Percentiles rank a stretch among this genome's conserved stretches.
Conservation (phyloP, 2,329 filamentous ascomycete species). For the Cytospora piceicola region DNA sequence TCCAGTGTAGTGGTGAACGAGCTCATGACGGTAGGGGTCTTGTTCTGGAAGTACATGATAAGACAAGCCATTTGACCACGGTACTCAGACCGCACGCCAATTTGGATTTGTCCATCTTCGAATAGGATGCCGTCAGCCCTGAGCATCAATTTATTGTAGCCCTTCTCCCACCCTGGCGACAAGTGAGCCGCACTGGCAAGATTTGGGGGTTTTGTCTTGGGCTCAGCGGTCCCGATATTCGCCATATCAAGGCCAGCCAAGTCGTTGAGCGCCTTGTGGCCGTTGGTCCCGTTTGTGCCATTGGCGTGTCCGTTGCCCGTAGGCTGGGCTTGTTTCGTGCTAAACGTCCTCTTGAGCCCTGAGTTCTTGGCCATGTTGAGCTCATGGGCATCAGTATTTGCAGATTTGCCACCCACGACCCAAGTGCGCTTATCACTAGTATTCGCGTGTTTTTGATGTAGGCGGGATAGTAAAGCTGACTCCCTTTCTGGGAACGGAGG, state of each 20-base stretch:
- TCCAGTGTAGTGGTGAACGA: conserved; percentile 96
- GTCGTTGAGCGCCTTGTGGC: conserved; percentile 61
- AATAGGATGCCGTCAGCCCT: conserved; percentile 86
- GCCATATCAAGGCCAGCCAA: conserved; percentile 83
- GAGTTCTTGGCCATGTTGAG: conserved; percentile 79
- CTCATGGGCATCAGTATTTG: conserved; percentile 80
- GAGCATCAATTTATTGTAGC: conserved; percentile 82
- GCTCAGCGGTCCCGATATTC: conserved; percentile 58
- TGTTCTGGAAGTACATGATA: conserved; percentile 96
- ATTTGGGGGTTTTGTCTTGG: conserved; percentile 73
- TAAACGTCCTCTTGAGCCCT: conserved; percentile 86
- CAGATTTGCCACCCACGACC: conserved; percentile 96
- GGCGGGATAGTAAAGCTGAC: conserved; percentile 84
- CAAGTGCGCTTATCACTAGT: conserved; percentile 96
- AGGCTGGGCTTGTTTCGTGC: conserved; percentile 55
- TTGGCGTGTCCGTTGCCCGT: conserved; percentile 53
- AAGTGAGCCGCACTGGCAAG: conserved; percentile 90
- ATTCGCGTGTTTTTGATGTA: conserved; percentile 92
- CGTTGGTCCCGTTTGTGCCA: conserved; percentile 54
- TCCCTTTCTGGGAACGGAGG: conserved; percentile 94
- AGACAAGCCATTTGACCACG: conserved; percentile 93
- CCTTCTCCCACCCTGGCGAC: conserved; percentile 91
- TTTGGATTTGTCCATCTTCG: conserved; percentile 91
- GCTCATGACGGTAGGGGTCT: conserved; percentile 79
- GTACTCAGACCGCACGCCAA: conserved; percentile 92